These are phyloP conservation scores for Russula vinacea DNA, from an alignment of 768 basidiomycete species.

Conservation along the genomic window DNA sequence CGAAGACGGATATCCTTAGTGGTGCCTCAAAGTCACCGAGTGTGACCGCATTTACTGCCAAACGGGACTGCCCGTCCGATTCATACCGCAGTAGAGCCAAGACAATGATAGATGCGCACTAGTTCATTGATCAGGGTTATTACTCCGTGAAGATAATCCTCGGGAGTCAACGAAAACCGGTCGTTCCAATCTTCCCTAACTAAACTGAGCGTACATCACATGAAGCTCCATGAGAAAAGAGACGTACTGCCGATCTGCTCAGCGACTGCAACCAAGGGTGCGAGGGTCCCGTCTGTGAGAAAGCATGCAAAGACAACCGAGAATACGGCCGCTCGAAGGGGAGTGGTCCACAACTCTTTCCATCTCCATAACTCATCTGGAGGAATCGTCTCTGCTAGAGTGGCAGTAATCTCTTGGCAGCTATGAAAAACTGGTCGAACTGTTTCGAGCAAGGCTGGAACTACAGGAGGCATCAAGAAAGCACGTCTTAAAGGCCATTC, in stretches of 20 bases:
- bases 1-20: slow-evolving; percentile 70
- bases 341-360: slow-evolving; percentile 80
- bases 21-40: slow-evolving; percentile 78
- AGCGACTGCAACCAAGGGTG: slow-evolving; percentile 52
- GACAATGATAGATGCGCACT: slow-evolving; percentile 43
- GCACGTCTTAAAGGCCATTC: not conserved
- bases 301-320: slow-evolving; percentile 64
- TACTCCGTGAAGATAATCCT: slow-evolving; percentile 80
- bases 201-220: slow-evolving; percentile 32
- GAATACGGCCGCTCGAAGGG: slow-evolving; percentile 64
- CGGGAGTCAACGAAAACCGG: slow-evolving; percentile 57
- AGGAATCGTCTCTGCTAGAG: slow-evolving; percentile 60
- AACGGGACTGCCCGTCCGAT: slow-evolving; percentile 54
- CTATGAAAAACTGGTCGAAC: slow-evolving; percentile 54
- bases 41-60: slow-evolving; percentile 80
- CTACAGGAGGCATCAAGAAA: slow-evolving; percentile 39
- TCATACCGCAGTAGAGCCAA: too few relatives aligned
- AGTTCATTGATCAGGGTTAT: slow-evolving; percentile 78
- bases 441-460: slow-evolving; percentile 55
- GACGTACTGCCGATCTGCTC: slow-evolving; percentile 65
- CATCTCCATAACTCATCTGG: slow-evolving; percentile 77
- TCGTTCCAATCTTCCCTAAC: slow-evolving; percentile 71
- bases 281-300: slow-evolving; percentile 54
- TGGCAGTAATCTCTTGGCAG: slow-evolving; percentile 49
- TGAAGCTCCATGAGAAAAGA: not conserved